A percentile compares a stretch with the other conserved stretches of the same genome.
phyloP scores from a whole-genome alignment of 2,329 filamentous ascomycete genomes.

The Diplodia seriata region DNA sequence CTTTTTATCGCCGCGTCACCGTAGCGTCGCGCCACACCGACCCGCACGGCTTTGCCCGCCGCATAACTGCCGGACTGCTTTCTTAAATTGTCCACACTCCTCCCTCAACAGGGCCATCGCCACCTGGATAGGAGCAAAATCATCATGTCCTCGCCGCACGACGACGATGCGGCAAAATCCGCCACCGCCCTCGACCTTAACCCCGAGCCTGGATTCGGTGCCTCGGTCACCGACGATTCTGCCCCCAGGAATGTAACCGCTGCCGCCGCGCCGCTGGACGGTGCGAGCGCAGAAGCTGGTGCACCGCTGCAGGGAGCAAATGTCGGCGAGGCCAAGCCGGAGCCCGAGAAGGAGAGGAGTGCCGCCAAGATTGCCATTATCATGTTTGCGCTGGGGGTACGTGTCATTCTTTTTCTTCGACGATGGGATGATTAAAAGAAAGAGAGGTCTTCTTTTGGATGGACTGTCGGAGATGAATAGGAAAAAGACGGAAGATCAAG shows the following conservation, averaged over 20 bases:
- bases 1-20: background rate
- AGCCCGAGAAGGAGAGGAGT: constrained; percentile 44
- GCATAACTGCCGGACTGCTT: background rate
- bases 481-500: background rate
- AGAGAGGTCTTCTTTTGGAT: too few relatives aligned
- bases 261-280: background rate
- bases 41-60: too few relatives aligned
- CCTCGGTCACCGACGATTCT: background rate
- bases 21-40: background rate
- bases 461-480: too few relatives aligned
- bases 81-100: too few relatives aligned
- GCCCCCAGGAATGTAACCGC: background rate
- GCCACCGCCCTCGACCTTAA: background rate
- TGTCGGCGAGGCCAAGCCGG: background rate
- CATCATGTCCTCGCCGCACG: background rate
- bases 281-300: background rate
- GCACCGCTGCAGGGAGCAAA: background rate
- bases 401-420: constrained; percentile 11
- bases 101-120: too few relatives aligned
- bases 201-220: constrained; percentile 8
- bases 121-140: too few relatives aligned
- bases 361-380: constrained; percentile 56
- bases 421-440: too few relatives aligned
- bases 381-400: constrained; percentile 54
- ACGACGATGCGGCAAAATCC: background rate